Percentiles rank a stretch among this genome's conserved stretches.
These are phyloP conservation scores for Myriosclerotinia curreyana DNA, from an alignment of 2,329 filamentous ascomycete genomes.

Conservation along the genomic window DNA sequence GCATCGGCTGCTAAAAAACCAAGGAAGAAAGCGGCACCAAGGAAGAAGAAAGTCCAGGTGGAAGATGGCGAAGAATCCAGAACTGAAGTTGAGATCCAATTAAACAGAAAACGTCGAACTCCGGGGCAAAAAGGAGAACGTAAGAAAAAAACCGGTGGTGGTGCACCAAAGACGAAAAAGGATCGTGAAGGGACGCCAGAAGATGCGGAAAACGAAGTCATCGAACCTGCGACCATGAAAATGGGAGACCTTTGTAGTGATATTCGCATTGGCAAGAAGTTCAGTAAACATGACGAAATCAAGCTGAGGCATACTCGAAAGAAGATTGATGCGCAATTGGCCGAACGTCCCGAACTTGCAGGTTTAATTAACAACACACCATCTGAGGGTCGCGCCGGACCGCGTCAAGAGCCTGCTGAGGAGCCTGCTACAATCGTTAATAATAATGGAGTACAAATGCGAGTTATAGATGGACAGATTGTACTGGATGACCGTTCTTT, in stretches of 20 bases:
- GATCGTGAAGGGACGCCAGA: conserved; percentile 52
- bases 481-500: conserved; percentile 67
- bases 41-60: conserved; percentile 31
- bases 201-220: conserved; percentile 58
- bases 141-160: conserved; percentile 39
- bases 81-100: conserved; percentile 32
- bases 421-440: conserved; percentile 13
- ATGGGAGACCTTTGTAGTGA: conserved; percentile 73
- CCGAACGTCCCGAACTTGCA: conserved; percentile 33
- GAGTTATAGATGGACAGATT: conserved; percentile 56
- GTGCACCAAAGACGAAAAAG: conserved; percentile 35
- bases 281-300: conserved; percentile 70
- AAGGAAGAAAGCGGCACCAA: conserved; percentile 18
- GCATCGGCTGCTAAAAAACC: conserved; percentile 5
- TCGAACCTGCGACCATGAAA: conserved; percentile 64
- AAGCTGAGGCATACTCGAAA: conserved; percentile 59
- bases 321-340: conserved; percentile 38
- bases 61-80: conserved; percentile 28
- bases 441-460: conserved; percentile 29
- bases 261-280: conserved; percentile 69
- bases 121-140: conserved; percentile 27
- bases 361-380: conserved; percentile 9
- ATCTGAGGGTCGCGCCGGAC: conserved; percentile 10
- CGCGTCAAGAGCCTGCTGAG: conserved; percentile 20
- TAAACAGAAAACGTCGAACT: conserved; percentile 28